phyloP scores from a whole-genome alignment of 805 yeast species.

The Ogataea thermomethanolica region DNA sequence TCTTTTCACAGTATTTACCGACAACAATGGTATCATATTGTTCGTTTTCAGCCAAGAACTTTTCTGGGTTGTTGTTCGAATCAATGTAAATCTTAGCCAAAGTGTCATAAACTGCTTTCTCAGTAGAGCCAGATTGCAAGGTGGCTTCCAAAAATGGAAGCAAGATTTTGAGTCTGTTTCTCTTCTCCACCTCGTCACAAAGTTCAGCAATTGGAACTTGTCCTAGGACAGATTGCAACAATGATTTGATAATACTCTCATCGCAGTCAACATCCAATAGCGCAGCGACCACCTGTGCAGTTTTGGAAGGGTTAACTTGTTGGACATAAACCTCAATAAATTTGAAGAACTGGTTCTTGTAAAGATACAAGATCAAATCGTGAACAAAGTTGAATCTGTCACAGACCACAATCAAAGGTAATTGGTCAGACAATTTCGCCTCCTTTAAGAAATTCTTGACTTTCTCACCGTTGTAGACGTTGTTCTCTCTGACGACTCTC shows the following conservation, averaged over 20 bases:
- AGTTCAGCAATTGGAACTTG: constrained; percentile 89
- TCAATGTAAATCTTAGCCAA: constrained; percentile 97
- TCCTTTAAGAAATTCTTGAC: constrained; percentile 97
- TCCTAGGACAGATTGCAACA: constrained; percentile 83
- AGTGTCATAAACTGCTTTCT: constrained; percentile 89
- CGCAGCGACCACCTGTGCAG: constrained; percentile 96
- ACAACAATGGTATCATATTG: constrained; percentile 90
- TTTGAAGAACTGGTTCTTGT: constrained; percentile 93
- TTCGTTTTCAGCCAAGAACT: constrained; percentile 87
- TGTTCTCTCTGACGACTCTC: constrained; percentile 91
- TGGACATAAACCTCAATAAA: constrained; percentile 97
- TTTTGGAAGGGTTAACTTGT: constrained; percentile 92
- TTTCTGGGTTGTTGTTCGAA: constrained; percentile 95
- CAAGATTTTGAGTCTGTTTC: constrained; percentile 87
- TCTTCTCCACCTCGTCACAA: constrained; percentile 92
- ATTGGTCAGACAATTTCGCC: constrained; percentile 87
- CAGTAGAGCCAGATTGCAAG: constrained; percentile 77
- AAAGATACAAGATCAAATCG: constrained; percentile 87
- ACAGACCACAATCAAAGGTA: constrained; percentile 94
- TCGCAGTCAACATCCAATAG: constrained; percentile 97
- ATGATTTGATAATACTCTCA: constrained; percentile 75
- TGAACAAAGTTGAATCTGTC: constrained; percentile 90
- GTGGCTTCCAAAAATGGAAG: constrained; percentile 92
- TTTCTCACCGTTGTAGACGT: constrained; percentile 92
- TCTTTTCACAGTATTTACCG: constrained; percentile 97